Evolutionary conservation across 2,329 filamentous ascomycete genomes (phyloP).

Genomic region (Allantophomopsis cytisporea): DNA sequence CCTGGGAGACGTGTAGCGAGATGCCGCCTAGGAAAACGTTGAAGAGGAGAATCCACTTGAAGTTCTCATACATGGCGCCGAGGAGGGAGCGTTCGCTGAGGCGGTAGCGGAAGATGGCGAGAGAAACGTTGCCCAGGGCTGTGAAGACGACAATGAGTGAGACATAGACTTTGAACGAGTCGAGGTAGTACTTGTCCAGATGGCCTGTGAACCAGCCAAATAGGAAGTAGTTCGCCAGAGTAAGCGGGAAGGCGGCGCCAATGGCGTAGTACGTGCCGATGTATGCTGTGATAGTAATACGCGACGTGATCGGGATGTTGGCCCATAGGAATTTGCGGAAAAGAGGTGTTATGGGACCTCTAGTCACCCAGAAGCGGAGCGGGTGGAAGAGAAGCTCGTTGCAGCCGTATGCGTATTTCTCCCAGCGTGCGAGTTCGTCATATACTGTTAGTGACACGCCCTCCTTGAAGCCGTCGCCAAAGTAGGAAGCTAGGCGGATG

Average conservation of each 20-base stretch:
- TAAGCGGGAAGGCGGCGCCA: conserved; percentile 50
- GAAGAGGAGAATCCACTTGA: conserved; percentile 30
- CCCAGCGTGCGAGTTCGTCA: conserved; percentile 58
- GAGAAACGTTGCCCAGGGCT: conserved; percentile 25
- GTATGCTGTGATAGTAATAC: conserved; percentile 59
- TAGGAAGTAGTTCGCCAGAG: conserved; percentile 55
- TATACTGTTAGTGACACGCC: conserved; percentile 62
- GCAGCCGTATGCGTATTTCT: conserved; percentile 61
- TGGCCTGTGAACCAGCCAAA: conserved; percentile 58
- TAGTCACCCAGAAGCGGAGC: conserved; percentile 42
- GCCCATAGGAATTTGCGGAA: conserved; percentile 46
- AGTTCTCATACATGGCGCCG: conserved; percentile 32
- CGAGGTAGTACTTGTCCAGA: conserved; percentile 52
- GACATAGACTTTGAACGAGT: conserved; percentile 50
- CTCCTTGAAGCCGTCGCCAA: conserved; percentile 57
- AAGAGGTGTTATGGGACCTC: conserved; percentile 50
- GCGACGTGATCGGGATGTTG: conserved; percentile 48
- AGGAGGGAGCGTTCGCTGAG: conserved; percentile 38
- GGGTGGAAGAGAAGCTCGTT: conserved; percentile 61
- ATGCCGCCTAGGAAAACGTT: conserved; percentile 23
- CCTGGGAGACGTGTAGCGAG: conserved; percentile 24
- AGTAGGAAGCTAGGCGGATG: conserved; percentile 56
- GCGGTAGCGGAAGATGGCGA: conserved; percentile 50
- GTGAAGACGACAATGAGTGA: conserved; percentile 54
- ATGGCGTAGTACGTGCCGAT: conserved; percentile 50